Evolutionary conservation across 2,329 filamentous ascomycete genomes (phyloP).

Genomic region (Phialophora tarda): DNA sequence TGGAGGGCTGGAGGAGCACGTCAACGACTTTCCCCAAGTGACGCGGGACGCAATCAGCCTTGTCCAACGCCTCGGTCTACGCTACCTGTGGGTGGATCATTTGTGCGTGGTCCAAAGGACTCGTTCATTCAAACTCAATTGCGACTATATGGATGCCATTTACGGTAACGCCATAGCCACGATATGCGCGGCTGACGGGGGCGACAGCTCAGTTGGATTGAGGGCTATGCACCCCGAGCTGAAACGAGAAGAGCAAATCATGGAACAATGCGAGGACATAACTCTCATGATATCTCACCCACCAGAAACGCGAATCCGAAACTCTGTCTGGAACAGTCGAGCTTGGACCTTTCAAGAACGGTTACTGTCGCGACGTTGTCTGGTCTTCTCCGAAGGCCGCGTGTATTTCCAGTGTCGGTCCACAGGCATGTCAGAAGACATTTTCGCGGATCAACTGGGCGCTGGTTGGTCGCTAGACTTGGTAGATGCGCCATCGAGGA

Average conservation of each 20-base stretch:
- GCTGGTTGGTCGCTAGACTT: conserved; percentile 39
- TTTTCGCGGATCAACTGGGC: conserved; percentile 1
- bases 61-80: neutral
- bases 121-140: conserved; percentile 42
- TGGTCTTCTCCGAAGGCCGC: conserved; percentile 4
- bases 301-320: conserved; percentile 35
- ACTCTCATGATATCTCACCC: conserved; percentile 38
- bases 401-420: conserved; percentile 20
- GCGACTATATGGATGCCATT: conserved; percentile 43
- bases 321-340: conserved; percentile 36
- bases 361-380: conserved; percentile 6
- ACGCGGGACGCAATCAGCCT: neutral
- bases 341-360: conserved; percentile 35
- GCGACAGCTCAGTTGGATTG: conserved; percentile 33
- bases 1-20: no score
- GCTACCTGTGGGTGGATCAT: conserved; percentile 22
- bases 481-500: conserved; percentile 41
- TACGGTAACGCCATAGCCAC: conserved; percentile 45
- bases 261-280: conserved; percentile 25
- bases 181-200: conserved; percentile 46
- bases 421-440: conserved; percentile 17
- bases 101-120: conserved; percentile 38
- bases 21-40: no score
- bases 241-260: conserved; percentile 27
- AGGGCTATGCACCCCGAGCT: conserved; percentile 21